Conservation (phyloP, 2,329 filamentous ascomycete species). For the Calonectria pauciramosa region DNA sequence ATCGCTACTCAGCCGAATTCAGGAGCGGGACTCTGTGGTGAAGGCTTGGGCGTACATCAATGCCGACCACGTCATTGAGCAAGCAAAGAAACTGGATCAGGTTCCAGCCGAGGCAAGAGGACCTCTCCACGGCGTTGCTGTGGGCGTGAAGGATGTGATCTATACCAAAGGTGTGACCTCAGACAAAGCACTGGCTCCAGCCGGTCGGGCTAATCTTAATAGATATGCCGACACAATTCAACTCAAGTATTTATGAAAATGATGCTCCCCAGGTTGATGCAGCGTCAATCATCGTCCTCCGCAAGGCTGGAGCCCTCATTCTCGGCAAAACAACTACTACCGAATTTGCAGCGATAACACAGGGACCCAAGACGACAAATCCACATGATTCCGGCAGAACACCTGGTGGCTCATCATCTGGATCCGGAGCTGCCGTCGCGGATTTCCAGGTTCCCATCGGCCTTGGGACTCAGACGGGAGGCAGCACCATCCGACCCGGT, state of each 20-base stretch:
- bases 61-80: slow-evolving; percentile 57
- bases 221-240: slow-evolving; percentile 69
- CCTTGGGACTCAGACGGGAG: slow-evolving; percentile 76
- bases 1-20: slow-evolving; percentile 61
- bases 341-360: slow-evolving; percentile 70
- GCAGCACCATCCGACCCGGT: slow-evolving; percentile 73
- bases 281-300: slow-evolving; percentile 60
- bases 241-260: slow-evolving; percentile 65
- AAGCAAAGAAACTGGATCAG: slow-evolving; percentile 64
- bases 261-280: slow-evolving; percentile 62
- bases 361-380: slow-evolving; percentile 68
- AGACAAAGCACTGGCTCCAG: no score
- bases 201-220: background rate
- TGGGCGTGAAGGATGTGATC: slow-evolving; percentile 73
- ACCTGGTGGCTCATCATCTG: slow-evolving; percentile 76
- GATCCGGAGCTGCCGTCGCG: slow-evolving; percentile 75
- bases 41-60: slow-evolving; percentile 66
- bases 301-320: slow-evolving; percentile 65
- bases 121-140: slow-evolving; percentile 68
- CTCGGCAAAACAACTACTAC: slow-evolving; percentile 65
- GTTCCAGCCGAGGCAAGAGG: slow-evolving; percentile 63
- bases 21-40: slow-evolving; percentile 57
- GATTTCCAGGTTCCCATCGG: slow-evolving; percentile 73
- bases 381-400: slow-evolving; percentile 75
- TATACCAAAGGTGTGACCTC: slow-evolving; percentile 62